These are phyloP conservation scores for Elsinoe fawcettii DNA, from an alignment of 2,329 filamentous ascomycete genomes.

Conservation along the genomic window DNA sequence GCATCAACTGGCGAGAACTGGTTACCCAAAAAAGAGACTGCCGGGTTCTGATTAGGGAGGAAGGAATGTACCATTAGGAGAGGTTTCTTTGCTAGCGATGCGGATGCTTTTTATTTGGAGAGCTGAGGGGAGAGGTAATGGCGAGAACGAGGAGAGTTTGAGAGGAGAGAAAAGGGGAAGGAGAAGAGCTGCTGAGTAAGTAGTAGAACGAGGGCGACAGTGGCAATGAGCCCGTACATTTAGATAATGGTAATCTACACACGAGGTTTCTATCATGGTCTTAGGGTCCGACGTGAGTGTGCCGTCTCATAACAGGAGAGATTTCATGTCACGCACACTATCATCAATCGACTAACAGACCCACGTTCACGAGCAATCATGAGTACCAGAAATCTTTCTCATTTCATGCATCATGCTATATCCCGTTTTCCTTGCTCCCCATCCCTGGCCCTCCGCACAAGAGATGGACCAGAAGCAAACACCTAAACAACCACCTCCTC, in stretches of 20 bases:
- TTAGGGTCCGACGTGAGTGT: too few relatives aligned
- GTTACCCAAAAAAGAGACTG: background rate
- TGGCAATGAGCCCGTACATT: slow-evolving; percentile 4
- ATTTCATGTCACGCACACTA: too few relatives aligned
- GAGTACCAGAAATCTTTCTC: background rate
- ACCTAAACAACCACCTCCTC: slow-evolving; percentile 60
- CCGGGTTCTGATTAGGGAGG: background rate
- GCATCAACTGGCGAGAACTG: background rate
- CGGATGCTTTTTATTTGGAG: background rate
- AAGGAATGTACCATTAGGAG: background rate
- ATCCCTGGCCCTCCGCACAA: too few relatives aligned
- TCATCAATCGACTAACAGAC: too few relatives aligned
- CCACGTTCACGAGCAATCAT: too few relatives aligned
- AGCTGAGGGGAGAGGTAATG: background rate
- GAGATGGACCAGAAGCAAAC: too few relatives aligned
- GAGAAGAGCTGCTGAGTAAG: background rate
- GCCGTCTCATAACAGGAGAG: too few relatives aligned
- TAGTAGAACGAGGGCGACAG: background rate
- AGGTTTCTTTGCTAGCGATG: background rate
- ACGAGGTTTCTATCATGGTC: slow-evolving; percentile 1
- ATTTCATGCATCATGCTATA: background rate
- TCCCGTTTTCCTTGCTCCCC: background rate
- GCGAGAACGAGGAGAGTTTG: background rate
- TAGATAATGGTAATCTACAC: slow-evolving; percentile 11
- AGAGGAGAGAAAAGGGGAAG: background rate